These are phyloP conservation scores for Coemansia sp. DNA, from an alignment of 192 early-diverging fungal species.

Conservation along the genomic window DNA sequence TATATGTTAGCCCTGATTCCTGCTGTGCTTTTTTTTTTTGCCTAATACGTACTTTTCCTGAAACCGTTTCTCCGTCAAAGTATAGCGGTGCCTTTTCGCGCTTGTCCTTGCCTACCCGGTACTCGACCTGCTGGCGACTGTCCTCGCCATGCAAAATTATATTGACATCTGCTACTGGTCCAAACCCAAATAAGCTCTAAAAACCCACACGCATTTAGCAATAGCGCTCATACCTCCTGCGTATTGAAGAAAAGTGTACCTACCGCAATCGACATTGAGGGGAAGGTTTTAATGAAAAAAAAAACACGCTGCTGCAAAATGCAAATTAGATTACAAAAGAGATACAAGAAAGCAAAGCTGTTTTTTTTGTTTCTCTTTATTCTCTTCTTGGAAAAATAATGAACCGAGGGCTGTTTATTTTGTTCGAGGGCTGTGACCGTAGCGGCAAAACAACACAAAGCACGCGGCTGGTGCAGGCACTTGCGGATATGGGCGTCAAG, in stretches of 20 bases:
- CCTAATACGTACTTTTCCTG: slow-evolving; percentile 73
- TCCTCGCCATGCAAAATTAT: slow-evolving; percentile 82
- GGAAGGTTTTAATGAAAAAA: not conserved
- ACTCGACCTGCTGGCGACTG: slow-evolving; percentile 88
- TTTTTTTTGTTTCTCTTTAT: not conserved
- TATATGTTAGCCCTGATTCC: not conserved
- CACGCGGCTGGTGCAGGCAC: slow-evolving; percentile 59
- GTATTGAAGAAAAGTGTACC: slow-evolving; percentile 8
- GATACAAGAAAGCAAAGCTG: slow-evolving; percentile 1
- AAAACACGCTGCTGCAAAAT: slow-evolving; percentile 3
- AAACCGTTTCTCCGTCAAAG: slow-evolving; percentile 92
- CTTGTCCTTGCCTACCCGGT: slow-evolving; percentile 88
- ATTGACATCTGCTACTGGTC: slow-evolving; percentile 83
- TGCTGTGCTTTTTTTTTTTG: not conserved
- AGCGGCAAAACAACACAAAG: slow-evolving; percentile 92
- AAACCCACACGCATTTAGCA: not conserved
- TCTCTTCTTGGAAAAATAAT: slow-evolving; percentile 3
- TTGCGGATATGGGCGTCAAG: slow-evolving; percentile 49
- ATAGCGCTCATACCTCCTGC: not conserved
- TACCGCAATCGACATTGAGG: slow-evolving; percentile 48
- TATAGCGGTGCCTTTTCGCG: slow-evolving; percentile 92
- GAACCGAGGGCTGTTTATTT: slow-evolving; percentile 77
- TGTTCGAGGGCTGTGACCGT: slow-evolving; percentile 93
- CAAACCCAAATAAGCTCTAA: slow-evolving; percentile 73
- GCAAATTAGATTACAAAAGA: not conserved